Evolutionary conservation across 139 green algal genomes (phyloP), one percentile per base, ranked within the genome.

Genomic region (Auxenochlorella protothecoides): DNA sequence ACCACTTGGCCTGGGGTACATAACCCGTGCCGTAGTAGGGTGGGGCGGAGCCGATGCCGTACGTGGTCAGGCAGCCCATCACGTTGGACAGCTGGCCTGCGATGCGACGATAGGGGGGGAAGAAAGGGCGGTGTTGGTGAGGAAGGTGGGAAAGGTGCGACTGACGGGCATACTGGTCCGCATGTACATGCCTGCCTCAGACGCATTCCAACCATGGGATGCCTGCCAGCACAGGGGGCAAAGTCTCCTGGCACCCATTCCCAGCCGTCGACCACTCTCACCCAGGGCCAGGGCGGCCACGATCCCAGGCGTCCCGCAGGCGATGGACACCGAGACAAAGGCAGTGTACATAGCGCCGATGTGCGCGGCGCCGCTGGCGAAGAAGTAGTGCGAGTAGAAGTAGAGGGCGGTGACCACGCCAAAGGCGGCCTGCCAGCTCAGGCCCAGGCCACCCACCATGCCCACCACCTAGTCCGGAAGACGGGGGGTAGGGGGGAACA

Each of bases 341-440:
- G 95, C 95, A 3, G 94, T 97, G 90, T 98, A 99, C 95, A 99
- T 99, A 70, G 95, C 95, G 59, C 95, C 95, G 72, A 99, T 99
- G 88, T 99, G 95, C 9, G 95, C 95, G 63, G 95, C 95, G 67
- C 93, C 92, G 44, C 86, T 96, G 8, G 95, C 95, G 75, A 99
- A 99, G 82, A 98, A 88, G 90, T 99, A 99, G 89, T 99, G 95
- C 15, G 85, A 93, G 89, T 99, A 99, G 89, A 98, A 98, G 89
- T 99, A 99, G 44, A 99, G 80, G 16, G 88, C 72, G 54, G 89
- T 81, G 71, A 98, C 86, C 67, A 98, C 77, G 70, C 84, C 85
- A 69, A 99, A 98, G 53, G 93, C 85, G 0, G 87, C 76, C 88
- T 98, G 94, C 95, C 95, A 99, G 61, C 83, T 76, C 66, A 99